Percentiles rank a stretch among this genome's conserved stretches.
phyloP scores from a whole-genome alignment of 176 grass and related monocot genomes.

The Avena eriantha region DNA sequence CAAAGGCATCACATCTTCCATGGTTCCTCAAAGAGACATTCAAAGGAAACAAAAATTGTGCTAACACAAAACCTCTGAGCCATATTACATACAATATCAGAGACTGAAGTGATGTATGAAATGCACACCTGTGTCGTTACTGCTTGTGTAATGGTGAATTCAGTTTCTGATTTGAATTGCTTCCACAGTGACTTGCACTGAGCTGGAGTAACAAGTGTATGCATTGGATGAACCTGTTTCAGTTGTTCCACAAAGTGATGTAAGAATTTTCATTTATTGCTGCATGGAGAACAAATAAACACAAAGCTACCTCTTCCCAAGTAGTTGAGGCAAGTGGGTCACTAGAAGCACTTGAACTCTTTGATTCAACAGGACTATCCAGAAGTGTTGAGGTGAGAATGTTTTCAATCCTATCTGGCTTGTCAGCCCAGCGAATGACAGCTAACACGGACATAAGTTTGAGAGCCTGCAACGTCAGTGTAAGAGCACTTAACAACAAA shows the following conservation, averaged over 20 bases:
- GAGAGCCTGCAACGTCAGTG: constrained; percentile 71
- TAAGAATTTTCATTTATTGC: constrained; percentile 20
- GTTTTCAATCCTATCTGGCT: constrained; percentile 72
- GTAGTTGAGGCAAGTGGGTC: constrained; percentile 85
- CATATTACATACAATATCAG: not conserved
- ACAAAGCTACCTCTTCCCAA: constrained; percentile 72
- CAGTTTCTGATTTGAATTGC: constrained; percentile 84
- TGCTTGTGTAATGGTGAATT: constrained; percentile 80
- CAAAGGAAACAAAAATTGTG: constrained; percentile 8
- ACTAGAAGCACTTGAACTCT: constrained; percentile 47
- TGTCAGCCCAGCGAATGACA: constrained; percentile 80
- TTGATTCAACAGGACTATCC: constrained; percentile 57
- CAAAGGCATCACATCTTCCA: constrained; percentile 14
- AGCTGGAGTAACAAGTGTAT: constrained; percentile 76
- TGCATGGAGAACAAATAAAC: constrained; percentile 23
- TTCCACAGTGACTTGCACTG: constrained; percentile 92
- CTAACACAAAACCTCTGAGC: constrained; percentile 13
- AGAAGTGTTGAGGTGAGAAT: constrained; percentile 66
- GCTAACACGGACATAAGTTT: constrained; percentile 81
- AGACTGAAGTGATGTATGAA: constrained; percentile 32
- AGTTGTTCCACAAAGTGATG: constrained; percentile 25
- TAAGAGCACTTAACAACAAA: constrained; percentile 38
- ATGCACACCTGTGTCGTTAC: constrained; percentile 75
- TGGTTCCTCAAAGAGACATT: constrained; percentile 13
- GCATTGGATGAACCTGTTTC: constrained; percentile 66